Evolutionary conservation across 2,329 filamentous ascomycete genomes (phyloP), one percentile per base, ranked within the genome.

Genomic region (Fusarium caatingaense): DNA sequence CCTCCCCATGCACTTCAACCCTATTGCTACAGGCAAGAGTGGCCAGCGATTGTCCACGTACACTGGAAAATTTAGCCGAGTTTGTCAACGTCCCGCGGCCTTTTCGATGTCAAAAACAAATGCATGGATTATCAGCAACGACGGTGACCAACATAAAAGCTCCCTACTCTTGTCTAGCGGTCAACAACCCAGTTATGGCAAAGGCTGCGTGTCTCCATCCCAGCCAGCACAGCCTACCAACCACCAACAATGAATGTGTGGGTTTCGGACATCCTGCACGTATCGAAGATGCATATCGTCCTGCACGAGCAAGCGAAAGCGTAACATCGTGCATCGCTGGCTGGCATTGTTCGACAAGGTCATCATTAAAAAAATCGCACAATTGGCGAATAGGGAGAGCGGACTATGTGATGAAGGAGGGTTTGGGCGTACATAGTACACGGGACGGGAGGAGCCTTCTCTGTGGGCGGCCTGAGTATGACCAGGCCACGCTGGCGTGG

Each of bases 391-490:
- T 71, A 44, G 47, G 59, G 47, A 53, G 16, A 55, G 41, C 44
- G 25, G 53, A 40, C 46, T 51, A 42, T 44, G 57, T 51, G 40
- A 20, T 25, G 61, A 64, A 47, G 67, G 67, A 62, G 56, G 64
- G 56, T 50, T 66, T 68, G 65, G 70, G 73, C 57, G 59, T 56
- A 61, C 69, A 72, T 72, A 74, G 76, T 70, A 51, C 49, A 41
- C 74, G 75, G 70, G 74, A 76, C 77, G 77, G 77, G 77, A 79
- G 69, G 76, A 78, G 75, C 77, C 77, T 79, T 78, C 72, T 75
- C 54, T 72, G 69, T 69, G 73, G 75, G 63, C 68, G 68, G 72
- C 60, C 64, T 25, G 21, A 32, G 28, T 47, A 25, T 21, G 30
- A 25, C 27, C 59, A 66, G 69, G 55, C 55, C 69, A 72, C 71